Evolutionary conservation across 139 green algal genomes (phyloP).

Genomic region (Tetratostichococcus sp.): DNA sequence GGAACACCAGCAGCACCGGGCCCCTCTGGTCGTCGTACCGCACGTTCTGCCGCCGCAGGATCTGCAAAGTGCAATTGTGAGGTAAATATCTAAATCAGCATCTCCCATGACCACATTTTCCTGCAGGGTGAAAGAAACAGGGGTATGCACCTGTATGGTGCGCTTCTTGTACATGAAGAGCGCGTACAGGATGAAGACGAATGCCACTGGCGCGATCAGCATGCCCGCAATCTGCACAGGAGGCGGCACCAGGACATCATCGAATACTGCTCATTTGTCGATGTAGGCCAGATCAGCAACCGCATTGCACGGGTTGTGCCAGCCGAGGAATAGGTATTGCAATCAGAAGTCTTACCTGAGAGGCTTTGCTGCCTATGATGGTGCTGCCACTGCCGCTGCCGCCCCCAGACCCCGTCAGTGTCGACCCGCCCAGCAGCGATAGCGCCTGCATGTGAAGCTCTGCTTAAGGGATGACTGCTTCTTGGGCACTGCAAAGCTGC

Average conservation of each 20-base stretch:
- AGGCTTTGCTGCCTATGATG: not conserved
- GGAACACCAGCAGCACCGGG: conserved; percentile 54
- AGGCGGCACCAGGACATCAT: no score
- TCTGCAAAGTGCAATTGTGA: conserved; percentile 7
- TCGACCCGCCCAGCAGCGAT: conserved; percentile 39
- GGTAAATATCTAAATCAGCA: no score
- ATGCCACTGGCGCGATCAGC: conserved; percentile 61
- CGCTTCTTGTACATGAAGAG: conserved; percentile 68
- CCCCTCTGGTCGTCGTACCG: conserved; percentile 78
- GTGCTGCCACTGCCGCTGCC: not conserved
- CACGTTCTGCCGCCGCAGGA: conserved; percentile 40
- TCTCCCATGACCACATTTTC: no score
- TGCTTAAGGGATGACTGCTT: no score
- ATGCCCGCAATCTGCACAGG: conserved; percentile 61
- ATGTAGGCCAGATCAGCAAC: no score
- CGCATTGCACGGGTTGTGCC: no score
- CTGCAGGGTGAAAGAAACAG: no score
- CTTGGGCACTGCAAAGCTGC: no score
- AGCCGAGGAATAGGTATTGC: no score
- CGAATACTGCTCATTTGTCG: no score
- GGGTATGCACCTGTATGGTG: conserved; percentile 44
- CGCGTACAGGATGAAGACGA: conserved; percentile 75
- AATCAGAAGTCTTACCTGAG: not conserved
- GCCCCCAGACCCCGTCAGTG: not conserved
- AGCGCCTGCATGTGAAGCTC: conserved; percentile 8